A percentile compares a stretch with the other conserved stretches of the same genome.
phyloP scores from a whole-genome alignment of 768 basidiomycete species.

The Mycena kentingensis region DNA sequence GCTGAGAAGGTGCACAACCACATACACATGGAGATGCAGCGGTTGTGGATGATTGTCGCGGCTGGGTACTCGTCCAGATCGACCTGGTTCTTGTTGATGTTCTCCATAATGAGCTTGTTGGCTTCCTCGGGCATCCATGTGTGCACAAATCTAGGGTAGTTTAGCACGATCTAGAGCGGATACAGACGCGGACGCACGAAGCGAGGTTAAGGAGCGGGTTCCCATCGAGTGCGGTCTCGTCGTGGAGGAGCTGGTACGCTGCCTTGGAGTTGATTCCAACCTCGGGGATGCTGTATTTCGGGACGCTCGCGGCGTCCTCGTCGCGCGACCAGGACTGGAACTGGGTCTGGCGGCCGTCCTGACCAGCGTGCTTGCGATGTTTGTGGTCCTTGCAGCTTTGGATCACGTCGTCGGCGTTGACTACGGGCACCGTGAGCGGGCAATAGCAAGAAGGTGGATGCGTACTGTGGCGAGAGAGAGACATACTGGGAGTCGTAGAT shows the following conservation, averaged over 20 bases:
- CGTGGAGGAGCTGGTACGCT: slow-evolving; percentile 53
- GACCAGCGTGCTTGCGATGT: slow-evolving; percentile 37
- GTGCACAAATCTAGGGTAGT: slow-evolving; percentile 43
- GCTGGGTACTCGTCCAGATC: slow-evolving; percentile 72
- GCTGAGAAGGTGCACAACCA: slow-evolving; percentile 3
- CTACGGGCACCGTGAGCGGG: slow-evolving; percentile 22
- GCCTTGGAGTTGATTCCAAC: slow-evolving; percentile 45
- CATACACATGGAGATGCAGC: slow-evolving; percentile 57
- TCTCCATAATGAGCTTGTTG: slow-evolving; percentile 60
- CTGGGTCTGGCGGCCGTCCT: slow-evolving; percentile 28
- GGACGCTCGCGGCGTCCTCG: slow-evolving; percentile 39
- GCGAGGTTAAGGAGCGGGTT: slow-evolving; percentile 65
- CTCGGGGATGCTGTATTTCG: slow-evolving; percentile 50
- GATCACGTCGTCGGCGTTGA: slow-evolving; percentile 55
- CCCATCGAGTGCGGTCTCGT: slow-evolving; percentile 60
- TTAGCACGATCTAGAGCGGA: background rate
- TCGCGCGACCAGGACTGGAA: slow-evolving; percentile 44
- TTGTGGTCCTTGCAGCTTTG: slow-evolving; percentile 40
- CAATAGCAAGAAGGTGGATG: background rate
- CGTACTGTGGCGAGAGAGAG: slow-evolving; percentile 44
- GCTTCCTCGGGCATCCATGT: slow-evolving; percentile 63
- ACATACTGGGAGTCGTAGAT: slow-evolving; percentile 26
- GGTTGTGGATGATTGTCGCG: slow-evolving; percentile 52
- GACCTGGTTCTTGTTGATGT: slow-evolving; percentile 64
- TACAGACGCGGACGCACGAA: slow-evolving; percentile 46